Conservation (phyloP, 73 alveolate species). For the Stentor coeruleus region DNA sequence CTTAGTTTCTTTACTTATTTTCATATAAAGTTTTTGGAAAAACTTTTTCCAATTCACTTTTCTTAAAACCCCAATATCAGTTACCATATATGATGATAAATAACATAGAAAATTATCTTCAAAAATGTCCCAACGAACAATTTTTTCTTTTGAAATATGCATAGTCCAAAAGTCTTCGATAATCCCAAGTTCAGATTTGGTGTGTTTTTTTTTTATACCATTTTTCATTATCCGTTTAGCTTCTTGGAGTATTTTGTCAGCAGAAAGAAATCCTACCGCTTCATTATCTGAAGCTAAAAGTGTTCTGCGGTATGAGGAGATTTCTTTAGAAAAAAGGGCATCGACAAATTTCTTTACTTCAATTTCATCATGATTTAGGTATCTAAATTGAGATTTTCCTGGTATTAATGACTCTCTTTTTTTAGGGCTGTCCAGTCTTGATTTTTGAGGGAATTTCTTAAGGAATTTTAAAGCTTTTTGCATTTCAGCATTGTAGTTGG, state of each 20-base stretch:
- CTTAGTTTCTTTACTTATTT: neutral
- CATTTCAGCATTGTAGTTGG: neutral
- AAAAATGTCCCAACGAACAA: conserved; percentile 19
- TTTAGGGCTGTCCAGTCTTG: neutral
- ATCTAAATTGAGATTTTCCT: neutral
- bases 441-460: neutral
- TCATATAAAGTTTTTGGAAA: neutral
- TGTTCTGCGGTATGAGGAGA: neutral
- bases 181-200: neutral
- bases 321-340: neutral
- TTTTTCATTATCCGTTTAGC: neutral
- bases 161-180: conserved; percentile 4
- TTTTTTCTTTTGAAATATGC: neutral
- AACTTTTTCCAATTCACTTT: conserved; percentile 5
- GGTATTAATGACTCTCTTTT: neutral
- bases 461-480: neutral
- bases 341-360: neutral
- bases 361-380: neutral
- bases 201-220: neutral
- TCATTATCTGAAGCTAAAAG: neutral
- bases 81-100: neutral
- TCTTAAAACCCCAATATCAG: neutral
- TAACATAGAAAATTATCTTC: neutral
- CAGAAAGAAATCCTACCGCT: neutral
- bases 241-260: neutral